Evolutionary conservation across 2,329 filamentous ascomycete genomes (phyloP).

Genomic region (Sclerotiophoma versabilis): DNA sequence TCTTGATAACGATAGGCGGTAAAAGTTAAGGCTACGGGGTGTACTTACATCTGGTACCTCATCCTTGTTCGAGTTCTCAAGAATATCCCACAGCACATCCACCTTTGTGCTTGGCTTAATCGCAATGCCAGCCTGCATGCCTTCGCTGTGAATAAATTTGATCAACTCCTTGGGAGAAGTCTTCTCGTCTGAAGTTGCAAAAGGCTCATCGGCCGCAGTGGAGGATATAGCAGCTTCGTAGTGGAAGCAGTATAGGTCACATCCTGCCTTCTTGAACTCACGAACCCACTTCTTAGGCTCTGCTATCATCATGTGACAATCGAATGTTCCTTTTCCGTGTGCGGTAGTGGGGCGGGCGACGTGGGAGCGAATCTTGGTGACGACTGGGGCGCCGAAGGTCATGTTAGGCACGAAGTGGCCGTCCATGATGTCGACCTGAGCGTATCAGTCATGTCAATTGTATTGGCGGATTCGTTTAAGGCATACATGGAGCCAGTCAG

Average conservation of each 20-base stretch:
- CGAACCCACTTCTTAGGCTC: slow-evolving; percentile 99
- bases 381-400: slow-evolving; percentile 93
- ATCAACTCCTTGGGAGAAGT: slow-evolving; percentile 88
- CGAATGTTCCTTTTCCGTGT: slow-evolving; percentile 88
- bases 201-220: slow-evolving; percentile 81
- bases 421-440: slow-evolving; percentile 97
- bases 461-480: not conserved
- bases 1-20: not conserved
- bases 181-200: slow-evolving; percentile 69
- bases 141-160: slow-evolving; percentile 85
- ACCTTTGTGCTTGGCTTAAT: slow-evolving; percentile 93
- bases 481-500: slow-evolving; percentile 60
- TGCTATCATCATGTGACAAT: slow-evolving; percentile 99
- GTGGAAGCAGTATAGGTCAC: slow-evolving; percentile 99
- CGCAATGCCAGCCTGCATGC: slow-evolving; percentile 90
- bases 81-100: slow-evolving; percentile 88
- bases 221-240: slow-evolving; percentile 91
- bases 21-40: not conserved
- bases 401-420: slow-evolving; percentile 99
- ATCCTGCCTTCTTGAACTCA: slow-evolving; percentile 91
- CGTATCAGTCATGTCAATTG: slow-evolving; percentile 64
- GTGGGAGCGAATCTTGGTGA: slow-evolving; percentile 88
- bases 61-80: slow-evolving; percentile 73
- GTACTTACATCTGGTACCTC: slow-evolving; percentile 86
- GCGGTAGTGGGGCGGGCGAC: slow-evolving; percentile 75